phyloP scores from a whole-genome alignment of 208 protist species.

The Wallacemonas sp. region DNA sequence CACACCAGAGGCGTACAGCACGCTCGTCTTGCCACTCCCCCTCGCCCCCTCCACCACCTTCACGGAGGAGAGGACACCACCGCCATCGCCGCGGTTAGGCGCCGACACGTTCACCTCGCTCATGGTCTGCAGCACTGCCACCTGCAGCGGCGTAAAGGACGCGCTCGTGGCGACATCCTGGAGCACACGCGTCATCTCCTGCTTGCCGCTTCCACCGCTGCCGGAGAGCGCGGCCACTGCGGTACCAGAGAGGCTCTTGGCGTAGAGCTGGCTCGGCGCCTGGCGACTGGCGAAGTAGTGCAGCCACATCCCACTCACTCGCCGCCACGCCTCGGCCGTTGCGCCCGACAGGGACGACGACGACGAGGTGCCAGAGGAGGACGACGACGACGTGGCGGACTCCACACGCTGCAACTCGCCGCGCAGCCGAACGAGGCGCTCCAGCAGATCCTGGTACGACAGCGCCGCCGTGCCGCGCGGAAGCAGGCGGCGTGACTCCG shows the following conservation, averaged over 20 bases:
- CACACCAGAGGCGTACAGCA: conserved; percentile 57
- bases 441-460: conserved; percentile 62
- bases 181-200: conserved; percentile 17
- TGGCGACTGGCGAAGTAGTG: conserved; percentile 26
- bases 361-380: too few species aligned
- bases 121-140: conserved; percentile 66
- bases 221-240: conserved; percentile 8
- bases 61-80: conserved; percentile 26
- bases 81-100: conserved; percentile 3
- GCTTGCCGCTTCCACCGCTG: conserved; percentile 13
- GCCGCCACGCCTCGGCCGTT: not conserved
- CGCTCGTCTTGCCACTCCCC: conserved; percentile 75
- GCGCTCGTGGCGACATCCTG: conserved; percentile 18
- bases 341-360: not conserved
- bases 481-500: conserved; percentile 40
- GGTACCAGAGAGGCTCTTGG: conserved; percentile 3
- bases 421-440: conserved; percentile 26
- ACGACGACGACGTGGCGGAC: not conserved
- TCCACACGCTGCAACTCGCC: conserved; percentile 17
- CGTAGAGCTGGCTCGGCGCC: conserved; percentile 15
- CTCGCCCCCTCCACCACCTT: conserved; percentile 51
- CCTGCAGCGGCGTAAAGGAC: conserved; percentile 67
- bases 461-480: conserved; percentile 62
- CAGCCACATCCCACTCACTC: conserved; percentile 23
- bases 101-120: conserved; percentile 16